phyloP scores from a whole-genome alignment of 257 asterid genomes.

The Mitragyna speciosa region DNA sequence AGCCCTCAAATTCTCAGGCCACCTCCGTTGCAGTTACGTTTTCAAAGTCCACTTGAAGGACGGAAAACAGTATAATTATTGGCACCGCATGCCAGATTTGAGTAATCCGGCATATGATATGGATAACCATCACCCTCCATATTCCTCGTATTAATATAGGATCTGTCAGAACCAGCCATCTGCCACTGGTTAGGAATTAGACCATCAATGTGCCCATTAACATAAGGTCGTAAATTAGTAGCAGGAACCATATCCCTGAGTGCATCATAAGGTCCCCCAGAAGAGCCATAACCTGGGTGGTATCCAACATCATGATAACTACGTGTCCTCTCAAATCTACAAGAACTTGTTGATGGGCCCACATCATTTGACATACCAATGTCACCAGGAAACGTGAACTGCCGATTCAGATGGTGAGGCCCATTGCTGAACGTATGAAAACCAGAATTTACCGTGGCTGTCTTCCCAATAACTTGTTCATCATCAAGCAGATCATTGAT shows the following conservation, averaged over 20 bases:
- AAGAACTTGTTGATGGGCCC: conserved; percentile 44
- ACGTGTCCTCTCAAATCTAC: conserved; percentile 53
- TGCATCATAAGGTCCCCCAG: conserved; percentile 46
- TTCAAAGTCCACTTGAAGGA: conserved; percentile 72
- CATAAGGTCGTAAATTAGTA: conserved; percentile 38
- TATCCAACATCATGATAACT: conserved; percentile 50
- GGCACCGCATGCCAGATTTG: conserved; percentile 44
- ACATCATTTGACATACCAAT: conserved; percentile 39
- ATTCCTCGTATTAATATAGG: conserved; percentile 38
- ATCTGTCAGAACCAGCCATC: conserved; percentile 55
- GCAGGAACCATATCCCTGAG: conserved; percentile 50
- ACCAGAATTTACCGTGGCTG: conserved; percentile 30
- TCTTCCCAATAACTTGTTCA: conserved; percentile 55
- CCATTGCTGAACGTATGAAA: conserved; percentile 49
- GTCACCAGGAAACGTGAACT: conserved; percentile 59
- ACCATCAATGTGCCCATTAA: conserved; percentile 60
- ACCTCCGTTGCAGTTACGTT: conserved; percentile 10
- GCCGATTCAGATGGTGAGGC: conserved; percentile 54
- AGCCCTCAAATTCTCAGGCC: conserved; percentile 18
- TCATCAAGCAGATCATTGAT: conserved; percentile 86
- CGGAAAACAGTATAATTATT: conserved; percentile 63
- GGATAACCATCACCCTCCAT: conserved; percentile 49
- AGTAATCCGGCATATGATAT: conserved; percentile 56
- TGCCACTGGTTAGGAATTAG: conserved; percentile 64
- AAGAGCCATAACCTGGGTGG: conserved; percentile 43